Evolutionary conservation across 345 rosid genomes (phyloP).

Genomic region (Heritiera littoralis): DNA sequence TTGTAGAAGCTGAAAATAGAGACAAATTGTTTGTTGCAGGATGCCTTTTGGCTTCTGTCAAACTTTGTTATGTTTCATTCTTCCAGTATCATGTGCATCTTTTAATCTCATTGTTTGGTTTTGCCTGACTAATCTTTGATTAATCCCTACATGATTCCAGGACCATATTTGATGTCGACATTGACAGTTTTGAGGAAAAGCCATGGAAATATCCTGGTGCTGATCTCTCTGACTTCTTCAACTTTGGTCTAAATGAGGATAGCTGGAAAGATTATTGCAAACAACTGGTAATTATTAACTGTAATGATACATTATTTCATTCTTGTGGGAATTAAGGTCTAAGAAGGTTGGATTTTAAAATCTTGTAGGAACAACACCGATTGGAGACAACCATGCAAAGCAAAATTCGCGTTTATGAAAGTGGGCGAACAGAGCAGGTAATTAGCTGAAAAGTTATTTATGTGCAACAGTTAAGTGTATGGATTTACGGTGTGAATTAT

Average conservation of each 20-base stretch:
- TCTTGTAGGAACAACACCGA: conserved; percentile 82
- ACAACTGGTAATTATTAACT: conserved; percentile 69
- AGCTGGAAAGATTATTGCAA: conserved; percentile 98
- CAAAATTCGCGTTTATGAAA: conserved; percentile 97
- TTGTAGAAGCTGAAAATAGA: background rate
- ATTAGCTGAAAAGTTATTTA: conserved; percentile 1
- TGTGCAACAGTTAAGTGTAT: background rate
- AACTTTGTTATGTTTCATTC: background rate
- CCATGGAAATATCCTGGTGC: conserved; percentile 90
- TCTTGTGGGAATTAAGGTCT: conserved; percentile 27
- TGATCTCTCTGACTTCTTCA: conserved; percentile 85
- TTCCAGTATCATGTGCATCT: background rate
- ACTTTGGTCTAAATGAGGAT: conserved; percentile 93
- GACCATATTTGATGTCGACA: conserved; percentile 94
- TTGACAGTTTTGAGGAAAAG: conserved; percentile 93
- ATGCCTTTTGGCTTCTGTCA: conserved; percentile 7
- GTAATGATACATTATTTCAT: conserved; percentile 25
- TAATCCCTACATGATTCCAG: conserved; percentile 44
- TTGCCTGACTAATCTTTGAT: conserved; percentile 17
- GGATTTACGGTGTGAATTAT: background rate
- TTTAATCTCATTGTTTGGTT: conserved; percentile 3
- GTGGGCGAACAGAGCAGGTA: conserved; percentile 94
- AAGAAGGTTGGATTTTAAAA: conserved; percentile 26
- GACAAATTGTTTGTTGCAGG: conserved; percentile 19
- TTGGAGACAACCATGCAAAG: conserved; percentile 95